Evolutionary conservation across 768 basidiomycete genomes (phyloP), one percentile per base, ranked within the genome.

Genomic region (Rhodotorula sphaerocarpa): DNA sequence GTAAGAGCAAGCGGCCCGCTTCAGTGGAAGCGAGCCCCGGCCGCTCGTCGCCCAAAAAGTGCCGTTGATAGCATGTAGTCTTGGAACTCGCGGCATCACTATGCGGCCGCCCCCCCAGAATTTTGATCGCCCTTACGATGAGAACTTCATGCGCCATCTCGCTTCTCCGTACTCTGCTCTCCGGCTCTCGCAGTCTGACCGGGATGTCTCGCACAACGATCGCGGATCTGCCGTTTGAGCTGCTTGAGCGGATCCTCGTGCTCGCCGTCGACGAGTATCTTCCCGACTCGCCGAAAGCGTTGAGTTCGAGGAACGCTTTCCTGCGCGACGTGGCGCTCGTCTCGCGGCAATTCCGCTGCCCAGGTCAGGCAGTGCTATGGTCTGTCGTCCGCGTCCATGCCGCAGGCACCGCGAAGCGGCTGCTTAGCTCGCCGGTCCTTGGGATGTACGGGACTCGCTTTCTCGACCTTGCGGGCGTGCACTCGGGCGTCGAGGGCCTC

Each of bases 391-490:
- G 59, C 6, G 42, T 66, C 7, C 58, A 59, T 43, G 21, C 21
- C 0, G 42, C 58, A 1, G 54, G 34, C 0, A 39, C n/a, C 2
- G 58, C 58, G 5, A 55, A 47, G n/a, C 27, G 21, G 7, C 18
- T 65, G 7, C 48, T 65, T 16, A n/a, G 23, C 0, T 41, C 34
- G 7, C 59, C 59, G 3, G 46, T 30, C 33, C 14, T 65, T 14
- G 55, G 55, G 5, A 15, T 9, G 18, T 59, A 30, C n/a, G 31
- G 20, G 16, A 52, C 55, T 7, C 12, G 9, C 3, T 1, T 51
- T 2, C 54, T 65, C n/a, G 59, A 59, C 25, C 23, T 65, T 6
- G 58, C 50, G 7, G 63, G 63, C 27, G 63, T 65, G 0, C 55
- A 59, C 15, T 50, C 51, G 18, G 63, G 63, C 7, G 20, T 27